A percentile compares a stretch with the other conserved stretches of the same genome.
Conservation (phyloP, 257 asterid genomes). For the Salvia splendens region DNA sequence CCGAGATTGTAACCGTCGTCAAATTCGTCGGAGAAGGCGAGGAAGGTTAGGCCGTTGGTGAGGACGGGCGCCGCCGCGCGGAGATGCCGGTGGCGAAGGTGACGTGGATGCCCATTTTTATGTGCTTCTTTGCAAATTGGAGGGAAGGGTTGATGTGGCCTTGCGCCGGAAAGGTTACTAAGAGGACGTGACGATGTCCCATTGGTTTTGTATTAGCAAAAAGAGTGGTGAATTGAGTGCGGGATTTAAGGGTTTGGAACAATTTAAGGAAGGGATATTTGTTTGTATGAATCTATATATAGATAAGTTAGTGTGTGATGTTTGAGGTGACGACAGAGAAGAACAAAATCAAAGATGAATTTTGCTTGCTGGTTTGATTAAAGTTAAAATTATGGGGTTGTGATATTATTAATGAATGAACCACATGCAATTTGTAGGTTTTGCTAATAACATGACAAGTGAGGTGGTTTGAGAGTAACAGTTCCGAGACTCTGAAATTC, state of each 20-base stretch:
- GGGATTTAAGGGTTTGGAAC: too few relatives aligned
- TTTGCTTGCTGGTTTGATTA: background rate
- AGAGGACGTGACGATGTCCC: conserved; percentile 45
- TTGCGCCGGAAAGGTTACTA: conserved; percentile 58
- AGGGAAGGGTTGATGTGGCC: conserved; percentile 79
- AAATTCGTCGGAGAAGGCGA: conserved; percentile 53
- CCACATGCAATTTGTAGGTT: too few relatives aligned
- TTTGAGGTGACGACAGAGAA: background rate
- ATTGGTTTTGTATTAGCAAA: conserved; percentile 16
- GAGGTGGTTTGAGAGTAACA: too few relatives aligned
- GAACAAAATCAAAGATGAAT: background rate
- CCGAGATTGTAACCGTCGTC: conserved; percentile 46
- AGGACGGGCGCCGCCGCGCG: conserved; percentile 45
- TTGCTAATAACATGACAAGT: too few relatives aligned
- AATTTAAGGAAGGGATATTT: background rate
- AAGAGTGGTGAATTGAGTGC: too few relatives aligned
- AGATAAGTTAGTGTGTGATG: conserved; percentile 12
- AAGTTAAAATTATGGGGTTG: too few relatives aligned
- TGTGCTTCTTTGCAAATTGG: conserved; percentile 51
- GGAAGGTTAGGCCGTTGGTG: conserved; percentile 37
- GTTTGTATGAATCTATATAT: too few relatives aligned
- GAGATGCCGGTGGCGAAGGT: conserved; percentile 50
- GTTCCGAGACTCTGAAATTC: too few relatives aligned
- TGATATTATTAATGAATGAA: too few relatives aligned
- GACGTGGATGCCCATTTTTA: conserved; percentile 47